phyloP scores from a whole-genome alignment of 108 stramenopile genomes.

The Fragilaria crotonensis region DNA sequence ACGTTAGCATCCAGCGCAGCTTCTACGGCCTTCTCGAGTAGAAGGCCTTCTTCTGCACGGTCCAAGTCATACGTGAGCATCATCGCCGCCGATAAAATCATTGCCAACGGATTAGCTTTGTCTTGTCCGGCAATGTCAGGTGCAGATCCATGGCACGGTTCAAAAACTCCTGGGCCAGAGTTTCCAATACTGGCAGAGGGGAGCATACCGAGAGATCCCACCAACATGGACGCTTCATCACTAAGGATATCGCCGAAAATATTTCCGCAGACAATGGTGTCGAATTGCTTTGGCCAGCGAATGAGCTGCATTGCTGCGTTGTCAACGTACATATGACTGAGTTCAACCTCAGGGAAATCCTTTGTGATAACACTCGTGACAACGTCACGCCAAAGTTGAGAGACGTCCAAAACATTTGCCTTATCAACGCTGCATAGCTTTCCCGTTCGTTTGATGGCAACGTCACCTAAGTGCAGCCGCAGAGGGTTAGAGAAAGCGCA shows the following conservation, averaged over 20 bases:
- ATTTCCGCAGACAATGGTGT: constrained; percentile 96
- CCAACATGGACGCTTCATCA: constrained; percentile 97
- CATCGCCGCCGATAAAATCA: constrained; percentile 98
- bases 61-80: constrained; percentile 95
- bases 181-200: constrained; percentile 95
- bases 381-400: constrained; percentile 96
- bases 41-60: constrained; percentile 77
- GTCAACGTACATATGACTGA: constrained; percentile 98
- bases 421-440: constrained; percentile 97
- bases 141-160: constrained; percentile 97
- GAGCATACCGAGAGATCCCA: constrained; percentile 96
- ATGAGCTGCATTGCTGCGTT: constrained; percentile 99
- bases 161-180: constrained; percentile 96
- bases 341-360: constrained; percentile 86
- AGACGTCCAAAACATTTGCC: constrained; percentile 98
- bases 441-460: constrained; percentile 87
- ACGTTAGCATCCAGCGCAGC: constrained; percentile 81
- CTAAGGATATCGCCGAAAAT: constrained; percentile 98
- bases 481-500: not conserved
- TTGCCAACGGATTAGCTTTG: constrained; percentile 95
- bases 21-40: constrained; percentile 88
- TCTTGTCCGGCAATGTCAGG: constrained; percentile 97
- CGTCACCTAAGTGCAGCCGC: constrained; percentile 41
- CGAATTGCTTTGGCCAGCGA: constrained; percentile 97
- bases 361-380: constrained; percentile 83